These are phyloP conservation scores for Fraxinus paxiana DNA, from an alignment of 305 asterid genomes.

Conservation along the genomic window DNA sequence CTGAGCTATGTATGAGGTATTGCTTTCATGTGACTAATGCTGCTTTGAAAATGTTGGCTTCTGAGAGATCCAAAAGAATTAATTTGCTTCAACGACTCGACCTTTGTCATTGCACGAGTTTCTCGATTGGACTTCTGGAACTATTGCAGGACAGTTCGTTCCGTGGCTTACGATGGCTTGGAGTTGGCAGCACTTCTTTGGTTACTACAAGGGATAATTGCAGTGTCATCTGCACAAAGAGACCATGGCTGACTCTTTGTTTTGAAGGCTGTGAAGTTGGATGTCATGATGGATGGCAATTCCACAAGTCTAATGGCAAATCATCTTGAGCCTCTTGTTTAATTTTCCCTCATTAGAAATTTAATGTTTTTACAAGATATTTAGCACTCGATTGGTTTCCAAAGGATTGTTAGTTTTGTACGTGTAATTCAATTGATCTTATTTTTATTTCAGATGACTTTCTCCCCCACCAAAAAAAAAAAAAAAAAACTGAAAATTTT, in stretches of 20 bases:
- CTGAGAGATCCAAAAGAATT: conserved; percentile 27
- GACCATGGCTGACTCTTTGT: conserved; percentile 69
- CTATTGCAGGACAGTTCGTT: conserved; percentile 38
- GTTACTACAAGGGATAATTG: conserved; percentile 30
- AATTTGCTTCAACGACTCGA: conserved; percentile 51
- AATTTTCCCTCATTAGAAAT: background rate
- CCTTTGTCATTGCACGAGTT: conserved; percentile 43
- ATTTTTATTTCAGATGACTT: no score
- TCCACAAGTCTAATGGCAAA: conserved; percentile 22
- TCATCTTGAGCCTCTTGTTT: background rate
- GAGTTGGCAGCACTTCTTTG: conserved; percentile 52
- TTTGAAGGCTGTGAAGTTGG: conserved; percentile 74
- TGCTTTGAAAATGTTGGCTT: conserved; percentile 42
- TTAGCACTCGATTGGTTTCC: background rate
- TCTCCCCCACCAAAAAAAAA: no score
- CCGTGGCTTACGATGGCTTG: conserved; percentile 65
- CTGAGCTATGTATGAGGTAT: conserved; percentile 62
- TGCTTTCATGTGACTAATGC: conserved; percentile 60
- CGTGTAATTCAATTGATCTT: no score
- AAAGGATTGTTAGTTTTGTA: background rate
- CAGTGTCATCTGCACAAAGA: conserved; percentile 25
- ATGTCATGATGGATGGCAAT: conserved; percentile 84
- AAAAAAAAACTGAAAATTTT: no score
- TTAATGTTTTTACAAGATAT: background rate
- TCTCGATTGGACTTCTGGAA: conserved; percentile 35